Evolutionary conservation across 2,329 filamentous ascomycete species (phyloP).

Genomic region (Colletotrichum liaoningense): DNA sequence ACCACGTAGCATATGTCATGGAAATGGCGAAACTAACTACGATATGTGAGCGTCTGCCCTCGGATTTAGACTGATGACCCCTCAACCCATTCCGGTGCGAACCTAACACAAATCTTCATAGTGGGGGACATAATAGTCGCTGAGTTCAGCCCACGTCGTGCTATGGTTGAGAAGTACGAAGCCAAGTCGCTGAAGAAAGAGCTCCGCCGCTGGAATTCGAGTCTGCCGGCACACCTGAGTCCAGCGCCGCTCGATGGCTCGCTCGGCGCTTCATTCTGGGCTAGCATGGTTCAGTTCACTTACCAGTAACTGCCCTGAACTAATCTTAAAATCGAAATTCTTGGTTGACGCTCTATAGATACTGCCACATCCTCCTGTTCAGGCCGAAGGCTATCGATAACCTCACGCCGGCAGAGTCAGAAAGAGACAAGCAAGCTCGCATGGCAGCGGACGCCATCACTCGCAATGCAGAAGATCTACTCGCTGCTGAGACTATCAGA

Average conservation of each 20-base stretch:
- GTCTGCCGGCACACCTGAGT: not conserved
- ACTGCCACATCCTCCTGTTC: conserved; percentile 17
- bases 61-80: fast-evolving
- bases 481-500: not conserved
- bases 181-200: not conserved
- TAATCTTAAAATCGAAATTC: fast-evolving
- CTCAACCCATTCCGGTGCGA: not conserved
- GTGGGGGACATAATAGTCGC: conserved; percentile 9
- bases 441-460: conserved; percentile 22
- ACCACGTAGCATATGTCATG: conserved; percentile 48
- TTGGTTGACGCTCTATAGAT: not conserved
- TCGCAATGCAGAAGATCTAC: conserved; percentile 26
- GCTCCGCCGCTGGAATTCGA: not conserved
- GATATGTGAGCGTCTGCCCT: conserved; percentile 41
- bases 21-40: conserved; percentile 50
- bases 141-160: conserved; percentile 15
- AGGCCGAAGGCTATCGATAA: conserved; percentile 1
- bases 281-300: conserved; percentile 18
- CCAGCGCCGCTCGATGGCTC: not conserved
- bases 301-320: not conserved
- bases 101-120: not conserved
- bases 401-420: not conserved
- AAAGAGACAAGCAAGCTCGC: conserved; percentile 7
- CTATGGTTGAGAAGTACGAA: not conserved
- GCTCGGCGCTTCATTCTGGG: conserved; percentile 5